A percentile compares a stretch with the other conserved stretches of the same genome.
Conservation (phyloP, 805 yeast species). For the Kazachstania viticola region DNA sequence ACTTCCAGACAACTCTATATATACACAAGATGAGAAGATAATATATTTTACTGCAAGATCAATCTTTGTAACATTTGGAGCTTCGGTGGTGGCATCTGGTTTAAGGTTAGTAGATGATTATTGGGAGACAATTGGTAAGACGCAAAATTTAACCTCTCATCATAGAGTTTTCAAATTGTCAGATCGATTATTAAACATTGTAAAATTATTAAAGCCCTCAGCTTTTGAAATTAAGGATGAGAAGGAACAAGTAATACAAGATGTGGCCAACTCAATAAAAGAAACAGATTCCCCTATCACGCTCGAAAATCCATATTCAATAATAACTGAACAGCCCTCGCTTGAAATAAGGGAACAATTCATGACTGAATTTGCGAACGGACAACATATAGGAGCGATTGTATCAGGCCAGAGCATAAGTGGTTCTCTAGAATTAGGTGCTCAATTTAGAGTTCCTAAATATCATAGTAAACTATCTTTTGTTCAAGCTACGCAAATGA, state of each 20-base stretch:
- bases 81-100: conserved; percentile 36
- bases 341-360: conserved; percentile 17
- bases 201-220: conserved; percentile 9
- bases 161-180: conserved; percentile 32
- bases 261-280: no score
- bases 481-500: conserved; percentile 19
- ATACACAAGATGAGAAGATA: conserved; percentile 3
- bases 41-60: conserved; percentile 32
- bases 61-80: conserved; percentile 40
- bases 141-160: conserved; percentile 34
- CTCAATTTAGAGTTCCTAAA: conserved; percentile 23
- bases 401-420: conserved; percentile 24
- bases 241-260: no score
- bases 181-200: conserved; percentile 6
- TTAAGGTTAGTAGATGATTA: conserved; percentile 42
- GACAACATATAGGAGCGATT: conserved; percentile 16
- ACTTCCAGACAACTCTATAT: conserved; percentile 20
- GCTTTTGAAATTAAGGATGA: conserved; percentile 1
- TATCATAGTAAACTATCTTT: conserved; percentile 25
- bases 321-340: conserved; percentile 21
- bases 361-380: conserved; percentile 11
- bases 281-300: not conserved
- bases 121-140: conserved; percentile 36
- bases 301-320: conserved; percentile 15
- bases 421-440: conserved; percentile 24